Percentiles rank a stretch among this genome's conserved stretches.
These are phyloP conservation scores for Monosporascus sp. DNA, from an alignment of 2,329 filamentous ascomycete species.

Conservation along the genomic window DNA sequence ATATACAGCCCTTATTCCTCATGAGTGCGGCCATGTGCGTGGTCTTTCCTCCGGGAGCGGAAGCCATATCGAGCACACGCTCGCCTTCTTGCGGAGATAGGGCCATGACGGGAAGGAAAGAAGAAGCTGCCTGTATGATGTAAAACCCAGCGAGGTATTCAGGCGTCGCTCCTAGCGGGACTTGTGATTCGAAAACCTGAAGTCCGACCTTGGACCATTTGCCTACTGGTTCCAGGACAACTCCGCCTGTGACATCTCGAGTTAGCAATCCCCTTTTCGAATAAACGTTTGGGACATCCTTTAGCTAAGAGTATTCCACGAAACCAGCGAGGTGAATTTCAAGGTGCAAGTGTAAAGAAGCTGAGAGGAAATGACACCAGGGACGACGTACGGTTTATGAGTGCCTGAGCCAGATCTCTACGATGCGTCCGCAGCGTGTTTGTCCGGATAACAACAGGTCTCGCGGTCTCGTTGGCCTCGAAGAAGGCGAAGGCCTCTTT, in stretches of 20 bases:
- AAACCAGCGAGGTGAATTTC: too few species aligned
- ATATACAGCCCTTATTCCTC: slow-evolving; percentile 93
- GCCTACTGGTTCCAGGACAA: slow-evolving; percentile 91
- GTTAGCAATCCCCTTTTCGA: not conserved
- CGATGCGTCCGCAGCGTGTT: slow-evolving; percentile 81
- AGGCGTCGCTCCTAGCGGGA: slow-evolving; percentile 85
- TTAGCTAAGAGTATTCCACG: too few species aligned
- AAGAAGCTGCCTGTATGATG: slow-evolving; percentile 93
- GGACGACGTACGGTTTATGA: slow-evolving; percentile 14
- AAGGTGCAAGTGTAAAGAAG: too few species aligned
- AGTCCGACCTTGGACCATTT: slow-evolving; percentile 99
- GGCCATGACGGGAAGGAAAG: slow-evolving; percentile 96
- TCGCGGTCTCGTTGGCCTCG: slow-evolving; percentile 92
- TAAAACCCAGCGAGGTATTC: slow-evolving; percentile 98
- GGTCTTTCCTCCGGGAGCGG: slow-evolving; percentile 92
- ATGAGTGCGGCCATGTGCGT: slow-evolving; percentile 95
- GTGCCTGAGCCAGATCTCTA: slow-evolving; percentile 78
- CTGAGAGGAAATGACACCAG: not conserved
- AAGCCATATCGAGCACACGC: slow-evolving; percentile 87
- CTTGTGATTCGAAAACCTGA: slow-evolving; percentile 86
- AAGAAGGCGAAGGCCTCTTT: slow-evolving; percentile 97
- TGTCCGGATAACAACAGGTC: slow-evolving; percentile 91
- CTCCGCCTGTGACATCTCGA: slow-evolving; percentile 75
- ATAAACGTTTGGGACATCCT: too few species aligned
- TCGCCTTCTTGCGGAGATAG: slow-evolving; percentile 90